These are phyloP conservation scores for Talaromyces borbonicus DNA, from an alignment of 495 filamentous ascomycete species.

Conservation along the genomic window DNA sequence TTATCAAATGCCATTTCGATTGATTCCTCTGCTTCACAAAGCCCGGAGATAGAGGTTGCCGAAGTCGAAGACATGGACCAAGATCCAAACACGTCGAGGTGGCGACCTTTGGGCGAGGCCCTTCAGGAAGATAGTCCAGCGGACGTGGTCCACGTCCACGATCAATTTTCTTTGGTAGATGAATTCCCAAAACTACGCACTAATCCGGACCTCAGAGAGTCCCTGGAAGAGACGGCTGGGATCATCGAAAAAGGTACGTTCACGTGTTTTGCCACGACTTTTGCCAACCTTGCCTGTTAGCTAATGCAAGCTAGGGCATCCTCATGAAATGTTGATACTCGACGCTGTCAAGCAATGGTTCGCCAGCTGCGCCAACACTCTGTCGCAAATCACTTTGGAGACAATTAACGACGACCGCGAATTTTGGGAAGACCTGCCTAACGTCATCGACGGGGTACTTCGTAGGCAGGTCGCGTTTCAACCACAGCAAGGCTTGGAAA, in stretches of 20 bases:
- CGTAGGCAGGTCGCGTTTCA: constrained; percentile 25
- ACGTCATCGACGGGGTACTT: constrained; percentile 32
- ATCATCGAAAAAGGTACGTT: constrained; percentile 37
- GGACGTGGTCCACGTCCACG: constrained; percentile 29
- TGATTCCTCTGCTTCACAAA: constrained; percentile 39
- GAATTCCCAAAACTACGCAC: constrained; percentile 25
- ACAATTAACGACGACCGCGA: constrained; percentile 27
- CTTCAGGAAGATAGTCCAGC: constrained; percentile 19
- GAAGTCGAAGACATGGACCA: constrained; percentile 47
- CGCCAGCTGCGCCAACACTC: constrained; percentile 19
- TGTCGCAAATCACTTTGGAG: constrained; percentile 21
- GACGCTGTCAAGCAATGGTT: constrained; percentile 27
- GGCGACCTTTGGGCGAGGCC: constrained; percentile 32
- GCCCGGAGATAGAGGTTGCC: constrained; percentile 45
- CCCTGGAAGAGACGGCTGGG: constrained; percentile 23
- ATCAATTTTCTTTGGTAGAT: constrained; percentile 20
- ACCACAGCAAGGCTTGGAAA: constrained; percentile 18
- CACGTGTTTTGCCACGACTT: not conserved
- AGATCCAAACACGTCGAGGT: constrained; percentile 33
- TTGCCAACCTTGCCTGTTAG: constrained; percentile 7
- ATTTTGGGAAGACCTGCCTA: constrained; percentile 46
- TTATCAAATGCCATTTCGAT: constrained; percentile 31
- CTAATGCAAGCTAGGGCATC: constrained; percentile 16
- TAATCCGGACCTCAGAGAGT: constrained; percentile 23
- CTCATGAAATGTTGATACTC: constrained; percentile 18